phyloP scores from a whole-genome alignment of 78 protist species.

The Capsaspora owczarzaki region DNA sequence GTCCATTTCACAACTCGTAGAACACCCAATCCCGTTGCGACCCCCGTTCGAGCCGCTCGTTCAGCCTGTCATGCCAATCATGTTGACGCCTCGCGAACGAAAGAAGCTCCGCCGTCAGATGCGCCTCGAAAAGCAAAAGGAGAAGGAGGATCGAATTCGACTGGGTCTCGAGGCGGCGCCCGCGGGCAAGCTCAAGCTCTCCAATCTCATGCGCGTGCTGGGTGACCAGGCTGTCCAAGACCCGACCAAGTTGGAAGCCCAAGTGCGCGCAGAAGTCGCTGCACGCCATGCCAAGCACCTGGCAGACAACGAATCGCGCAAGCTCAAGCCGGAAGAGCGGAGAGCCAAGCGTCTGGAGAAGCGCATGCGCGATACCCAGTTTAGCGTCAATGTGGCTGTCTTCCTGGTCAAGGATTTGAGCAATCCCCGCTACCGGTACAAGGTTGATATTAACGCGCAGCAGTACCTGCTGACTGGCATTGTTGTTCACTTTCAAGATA shows the following conservation, averaged over 20 bases:
- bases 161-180: slow-evolving; percentile 54
- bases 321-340: slow-evolving; percentile 36
- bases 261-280: slow-evolving; percentile 26
- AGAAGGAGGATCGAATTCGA: slow-evolving; percentile 41
- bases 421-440: background rate
- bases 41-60: background rate
- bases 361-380: slow-evolving; percentile 18
- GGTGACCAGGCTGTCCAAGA: slow-evolving; percentile 37
- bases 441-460: slow-evolving; percentile 23
- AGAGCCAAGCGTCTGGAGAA: slow-evolving; percentile 29
- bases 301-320: slow-evolving; percentile 20
- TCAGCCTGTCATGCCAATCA: background rate
- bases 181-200: slow-evolving; percentile 46
- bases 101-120: slow-evolving; percentile 39
- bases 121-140: slow-evolving; percentile 26
- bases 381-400: background rate
- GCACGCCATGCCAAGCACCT: slow-evolving; percentile 20
- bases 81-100: slow-evolving; percentile 20
- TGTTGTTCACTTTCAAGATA: background rate
- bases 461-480: slow-evolving; percentile 22
- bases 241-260: slow-evolving; percentile 34
- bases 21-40: background rate
- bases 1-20: background rate
- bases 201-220: slow-evolving; percentile 50
- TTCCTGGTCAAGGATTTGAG: background rate